Conservation (phyloP, 805 yeast species). For the Pichia californica region DNA sequence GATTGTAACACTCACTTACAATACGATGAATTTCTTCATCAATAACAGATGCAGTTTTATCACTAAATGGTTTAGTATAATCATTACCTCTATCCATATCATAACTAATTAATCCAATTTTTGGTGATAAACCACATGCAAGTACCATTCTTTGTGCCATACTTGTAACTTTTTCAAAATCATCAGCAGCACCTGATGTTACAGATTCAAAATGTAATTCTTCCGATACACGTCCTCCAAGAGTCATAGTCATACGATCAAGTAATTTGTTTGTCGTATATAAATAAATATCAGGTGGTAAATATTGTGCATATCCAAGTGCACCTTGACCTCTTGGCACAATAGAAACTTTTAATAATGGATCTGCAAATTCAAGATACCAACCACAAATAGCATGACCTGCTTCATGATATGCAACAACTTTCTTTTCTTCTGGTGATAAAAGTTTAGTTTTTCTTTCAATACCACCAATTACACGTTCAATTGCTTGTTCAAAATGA, state of each 20-base stretch:
- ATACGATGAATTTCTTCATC: constrained; percentile 65
- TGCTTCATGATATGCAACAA: constrained; percentile 93
- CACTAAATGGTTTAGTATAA: constrained; percentile 62
- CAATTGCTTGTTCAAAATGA: constrained; percentile 90
- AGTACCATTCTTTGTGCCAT: constrained; percentile 90
- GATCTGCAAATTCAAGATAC: constrained; percentile 84
- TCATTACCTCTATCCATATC: constrained; percentile 45
- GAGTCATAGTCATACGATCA: constrained; percentile 88
- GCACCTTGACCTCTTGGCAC: constrained; percentile 95
- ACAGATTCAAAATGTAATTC: constrained; percentile 83
- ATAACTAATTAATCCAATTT: constrained; percentile 56
- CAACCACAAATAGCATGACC: constrained; percentile 97
- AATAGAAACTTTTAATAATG: constrained; percentile 85
- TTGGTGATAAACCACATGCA: constrained; percentile 79
- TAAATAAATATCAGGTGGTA: constrained; percentile 84
- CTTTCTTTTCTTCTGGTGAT: constrained; percentile 71
- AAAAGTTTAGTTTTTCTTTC: constrained; percentile 79
- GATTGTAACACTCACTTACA: constrained; percentile 56
- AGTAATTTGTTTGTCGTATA: constrained; percentile 67
- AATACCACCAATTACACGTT: constrained; percentile 90
- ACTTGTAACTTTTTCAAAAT: constrained; percentile 82
- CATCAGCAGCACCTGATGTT: constrained; percentile 89
- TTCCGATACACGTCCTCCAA: constrained; percentile 90
- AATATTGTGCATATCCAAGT: constrained; percentile 90
- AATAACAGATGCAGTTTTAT: constrained; percentile 58